Percentiles rank a stretch among this genome's conserved stretches.
Evolutionary conservation across 140 eudicot genomes (phyloP).

Genomic region (Artemisia princeps): DNA sequence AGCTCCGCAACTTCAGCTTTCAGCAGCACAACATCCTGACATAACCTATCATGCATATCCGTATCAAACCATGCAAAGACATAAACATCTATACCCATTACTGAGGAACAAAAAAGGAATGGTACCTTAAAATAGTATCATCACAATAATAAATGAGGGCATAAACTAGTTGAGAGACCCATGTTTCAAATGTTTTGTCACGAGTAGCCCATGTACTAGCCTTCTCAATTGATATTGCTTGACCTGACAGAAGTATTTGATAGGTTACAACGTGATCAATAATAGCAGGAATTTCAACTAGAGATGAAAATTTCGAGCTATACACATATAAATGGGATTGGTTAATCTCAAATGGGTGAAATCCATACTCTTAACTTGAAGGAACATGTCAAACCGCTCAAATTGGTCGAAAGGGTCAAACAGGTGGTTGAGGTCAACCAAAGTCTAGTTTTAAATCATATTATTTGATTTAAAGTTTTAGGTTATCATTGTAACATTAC

Average conservation of each 20-base stretch:
- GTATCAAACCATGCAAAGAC: conserved; percentile 3
- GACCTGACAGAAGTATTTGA: conserved; percentile 43
- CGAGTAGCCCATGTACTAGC: conserved; percentile 58
- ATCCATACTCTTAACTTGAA: too few relatives aligned
- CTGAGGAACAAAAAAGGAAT: neutral
- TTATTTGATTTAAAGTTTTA: neutral
- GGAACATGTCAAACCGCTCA: too few relatives aligned
- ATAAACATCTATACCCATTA: conserved; percentile 6
- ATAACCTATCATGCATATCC: conserved; percentile 44
- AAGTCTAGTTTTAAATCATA: too few relatives aligned
- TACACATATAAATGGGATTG: too few relatives aligned
- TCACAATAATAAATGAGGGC: conserved; percentile 67
- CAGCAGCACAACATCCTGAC: conserved; percentile 80
- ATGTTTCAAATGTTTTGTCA: conserved; percentile 68
- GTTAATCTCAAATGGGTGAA: too few relatives aligned
- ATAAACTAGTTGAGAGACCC: conserved; percentile 86
- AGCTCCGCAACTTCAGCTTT: conserved; percentile 98
- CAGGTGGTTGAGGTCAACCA: neutral
- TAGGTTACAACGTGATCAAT: conserved; percentile 11
- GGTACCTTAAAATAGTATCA: conserved; percentile 72
- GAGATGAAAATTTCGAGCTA: neutral
- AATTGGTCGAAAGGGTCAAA: neutral
- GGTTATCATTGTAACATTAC: neutral
- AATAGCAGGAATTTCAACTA: neutral
- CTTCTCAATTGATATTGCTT: conserved; percentile 56